Evolutionary conservation across 768 basidiomycete genomes (phyloP).

Genomic region (Rhodotorula paludigena): DNA sequence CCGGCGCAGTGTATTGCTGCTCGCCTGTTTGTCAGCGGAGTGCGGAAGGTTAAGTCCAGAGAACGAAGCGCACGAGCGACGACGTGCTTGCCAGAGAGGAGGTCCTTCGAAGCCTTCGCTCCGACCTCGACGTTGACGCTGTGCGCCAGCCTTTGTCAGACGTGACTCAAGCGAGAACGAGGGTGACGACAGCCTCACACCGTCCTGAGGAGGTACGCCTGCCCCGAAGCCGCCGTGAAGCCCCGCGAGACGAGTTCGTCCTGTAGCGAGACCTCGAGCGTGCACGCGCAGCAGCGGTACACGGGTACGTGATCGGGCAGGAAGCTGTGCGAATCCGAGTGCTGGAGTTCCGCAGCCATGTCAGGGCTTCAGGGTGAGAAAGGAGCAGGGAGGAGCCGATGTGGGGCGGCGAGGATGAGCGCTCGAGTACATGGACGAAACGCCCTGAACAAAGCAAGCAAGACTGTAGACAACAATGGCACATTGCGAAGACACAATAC

Average conservation of each 20-base stretch:
- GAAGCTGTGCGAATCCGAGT: slow-evolving; percentile 5
- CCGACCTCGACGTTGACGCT: slow-evolving; percentile 22
- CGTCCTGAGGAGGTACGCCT: slow-evolving; percentile 16
- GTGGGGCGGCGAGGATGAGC: background rate
- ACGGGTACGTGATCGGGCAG: slow-evolving; percentile 18
- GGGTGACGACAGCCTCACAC: slow-evolving; percentile 9
- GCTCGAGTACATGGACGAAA: background rate
- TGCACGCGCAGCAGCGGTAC: slow-evolving; percentile 16
- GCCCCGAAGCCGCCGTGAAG: slow-evolving; percentile 17
- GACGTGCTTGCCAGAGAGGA: slow-evolving; percentile 19
- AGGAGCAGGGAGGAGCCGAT: background rate
- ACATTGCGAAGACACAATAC: background rate
- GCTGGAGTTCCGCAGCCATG: background rate
- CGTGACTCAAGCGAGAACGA: background rate
- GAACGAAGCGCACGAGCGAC: slow-evolving; percentile 15
- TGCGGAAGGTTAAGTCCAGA: background rate
- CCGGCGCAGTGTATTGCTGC: slow-evolving; percentile 13
- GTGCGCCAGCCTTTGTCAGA: too few relatives aligned
- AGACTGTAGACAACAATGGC: background rate
- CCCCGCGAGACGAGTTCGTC: slow-evolving; percentile 29
- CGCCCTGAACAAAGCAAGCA: background rate
- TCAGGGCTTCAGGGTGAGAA: background rate
- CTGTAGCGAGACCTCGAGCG: slow-evolving; percentile 19
- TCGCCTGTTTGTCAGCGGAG: accelerated
- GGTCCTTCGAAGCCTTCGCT: background rate